These are phyloP conservation scores for Microcyclospora pomicola DNA, from an alignment of 2,329 filamentous ascomycete species.

Conservation along the genomic window DNA sequence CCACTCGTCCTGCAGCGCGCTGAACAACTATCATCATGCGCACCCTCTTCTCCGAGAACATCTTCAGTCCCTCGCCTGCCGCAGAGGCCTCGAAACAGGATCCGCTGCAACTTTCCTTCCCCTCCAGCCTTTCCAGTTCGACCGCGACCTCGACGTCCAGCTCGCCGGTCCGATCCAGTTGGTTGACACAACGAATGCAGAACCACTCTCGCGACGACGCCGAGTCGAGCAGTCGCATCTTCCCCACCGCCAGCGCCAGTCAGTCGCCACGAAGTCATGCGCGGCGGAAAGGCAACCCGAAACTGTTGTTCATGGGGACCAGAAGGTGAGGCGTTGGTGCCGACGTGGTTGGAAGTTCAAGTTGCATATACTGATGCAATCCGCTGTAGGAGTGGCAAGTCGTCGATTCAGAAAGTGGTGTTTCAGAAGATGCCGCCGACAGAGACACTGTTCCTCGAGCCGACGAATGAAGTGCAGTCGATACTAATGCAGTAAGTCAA, in stretches of 20 bases:
- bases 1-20: not conserved
- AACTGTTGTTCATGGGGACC: slow-evolving; percentile 87
- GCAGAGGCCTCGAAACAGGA: slow-evolving; percentile 12
- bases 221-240: slow-evolving; percentile 2
- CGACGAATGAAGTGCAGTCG: slow-evolving; percentile 78
- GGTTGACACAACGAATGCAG: slow-evolving; percentile 18
- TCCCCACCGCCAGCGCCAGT: slow-evolving; percentile 4
- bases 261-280: slow-evolving; percentile 6
- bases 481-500: slow-evolving; percentile 57
- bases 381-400: slow-evolving; percentile 72
- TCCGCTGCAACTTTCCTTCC: slow-evolving; percentile 19
- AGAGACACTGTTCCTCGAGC: slow-evolving; percentile 90
- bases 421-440: slow-evolving; percentile 95
- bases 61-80: slow-evolving; percentile 16
- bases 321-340: slow-evolving; percentile 50
- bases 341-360: not conserved
- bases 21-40: slow-evolving; percentile 13
- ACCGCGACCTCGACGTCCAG: slow-evolving; percentile 15
- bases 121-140: slow-evolving; percentile 8
- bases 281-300: slow-evolving; percentile 37
- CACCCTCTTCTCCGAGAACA: slow-evolving; percentile 22
- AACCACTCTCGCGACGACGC: slow-evolving; percentile 11
- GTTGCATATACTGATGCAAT: slow-evolving; percentile 3
- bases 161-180: slow-evolving; percentile 15
- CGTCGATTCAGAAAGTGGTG: slow-evolving; percentile 96